Base-by-base conservation (phyloP, 768 basidiomycete genomes). In the Cyathus striatus region DNA sequence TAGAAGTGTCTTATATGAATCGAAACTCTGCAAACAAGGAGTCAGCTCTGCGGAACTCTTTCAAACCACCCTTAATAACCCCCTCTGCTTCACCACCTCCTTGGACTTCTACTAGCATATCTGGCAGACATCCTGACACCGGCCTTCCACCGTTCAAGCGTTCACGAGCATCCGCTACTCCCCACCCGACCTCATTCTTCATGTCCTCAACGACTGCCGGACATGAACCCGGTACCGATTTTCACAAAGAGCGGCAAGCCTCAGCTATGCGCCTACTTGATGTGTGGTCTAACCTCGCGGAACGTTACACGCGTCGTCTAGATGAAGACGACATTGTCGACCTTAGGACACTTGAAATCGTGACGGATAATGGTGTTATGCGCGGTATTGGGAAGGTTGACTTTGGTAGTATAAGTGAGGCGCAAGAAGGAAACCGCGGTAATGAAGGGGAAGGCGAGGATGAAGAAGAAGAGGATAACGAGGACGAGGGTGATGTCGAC, bases 311-410 rank as follows among this genome's bases (percentile, higher is more conserved):
- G 24, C 72, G 76, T 40, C 70, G 73, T 34, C 63, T 87, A 27
- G 84, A 86, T 50, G 81, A 90, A 54, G 88, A 90, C 59, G 88
- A 91, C 57, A 81, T 90, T 36, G 69, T 90, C 23, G 83, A 90
- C 53, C 63, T 91, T 2, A 64, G 68, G 42, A 79, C 77, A 9
- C 75, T 71, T 9, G 59, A 74, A 47, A 68, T 90, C 32, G 65
- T 86, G 45, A 79, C 76, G 52, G 84, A 90, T 58, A 76, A 84
- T 45, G 88, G 88, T 2, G 73, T 86, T 3, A 63, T 86, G 32
- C 73, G 77, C 36, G 60, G 68, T 13, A 54, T 61, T 18, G 59
- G 60, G 38, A 67, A 61, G 25, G 70, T 68, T 49, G 58, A 68
- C 9, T 73, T 86, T 52, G 84, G 85, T 4, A 65, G 65, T 43